A percentile compares a stretch with the other conserved stretches of the same genome.
Conservation (phyloP, 1,139 yeast species). For the Lodderomyces theae region DNA sequence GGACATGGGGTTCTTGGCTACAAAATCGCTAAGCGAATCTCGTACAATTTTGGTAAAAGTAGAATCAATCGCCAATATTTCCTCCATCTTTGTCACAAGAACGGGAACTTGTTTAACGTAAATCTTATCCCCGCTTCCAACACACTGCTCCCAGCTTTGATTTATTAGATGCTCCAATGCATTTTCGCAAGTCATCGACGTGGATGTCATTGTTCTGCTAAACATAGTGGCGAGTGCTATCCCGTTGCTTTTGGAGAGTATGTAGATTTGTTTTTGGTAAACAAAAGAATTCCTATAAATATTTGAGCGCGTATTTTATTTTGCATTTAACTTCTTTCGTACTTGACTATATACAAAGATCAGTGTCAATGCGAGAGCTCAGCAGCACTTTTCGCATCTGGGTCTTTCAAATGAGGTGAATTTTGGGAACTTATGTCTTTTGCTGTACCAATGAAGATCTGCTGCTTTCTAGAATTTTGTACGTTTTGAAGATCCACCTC, state of each 20-base stretch:
- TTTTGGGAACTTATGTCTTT: too few relatives aligned
- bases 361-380: too few relatives aligned
- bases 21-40: slow-evolving; percentile 25
- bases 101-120: slow-evolving; percentile 27
- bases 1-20: slow-evolving; percentile 26
- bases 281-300: not conserved
- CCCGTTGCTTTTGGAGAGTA: not conserved
- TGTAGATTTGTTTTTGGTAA: not conserved
- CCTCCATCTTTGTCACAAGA: slow-evolving; percentile 29
- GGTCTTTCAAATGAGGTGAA: too few relatives aligned
- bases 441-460: too few relatives aligned
- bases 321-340: too few relatives aligned
- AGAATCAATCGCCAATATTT: slow-evolving; percentile 19
- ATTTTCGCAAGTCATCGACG: not conserved
- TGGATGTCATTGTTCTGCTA: not conserved
- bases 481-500: too few relatives aligned
- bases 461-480: too few relatives aligned
- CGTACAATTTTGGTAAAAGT: slow-evolving; percentile 28
- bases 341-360: too few relatives aligned
- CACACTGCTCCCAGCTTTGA: slow-evolving; percentile 27
- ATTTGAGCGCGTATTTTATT: not conserved
- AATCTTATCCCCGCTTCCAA: slow-evolving; percentile 21
- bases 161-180: slow-evolving; percentile 21
- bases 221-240: not conserved
- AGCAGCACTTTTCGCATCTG: too few relatives aligned